Evolutionary conservation across 2,329 filamentous ascomycete genomes (phyloP).

Genomic region (Tolypocladium tundrense): DNA sequence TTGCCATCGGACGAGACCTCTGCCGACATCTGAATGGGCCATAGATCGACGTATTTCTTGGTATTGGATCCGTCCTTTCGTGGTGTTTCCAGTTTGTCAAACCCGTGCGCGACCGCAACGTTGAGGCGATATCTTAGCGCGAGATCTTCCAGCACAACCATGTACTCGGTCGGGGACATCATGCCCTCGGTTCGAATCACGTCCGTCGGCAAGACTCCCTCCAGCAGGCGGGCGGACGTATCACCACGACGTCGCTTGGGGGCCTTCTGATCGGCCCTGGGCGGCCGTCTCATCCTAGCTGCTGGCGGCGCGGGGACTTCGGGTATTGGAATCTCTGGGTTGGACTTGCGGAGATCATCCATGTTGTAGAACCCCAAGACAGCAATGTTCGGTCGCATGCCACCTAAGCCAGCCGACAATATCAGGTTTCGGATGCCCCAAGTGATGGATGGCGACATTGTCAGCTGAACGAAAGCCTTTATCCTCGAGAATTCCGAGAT

Average conservation of each 20-base stretch:
- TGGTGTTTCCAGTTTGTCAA: slow-evolving; percentile 66
- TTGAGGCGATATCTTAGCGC: slow-evolving; percentile 71
- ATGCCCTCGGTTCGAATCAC: slow-evolving; percentile 56
- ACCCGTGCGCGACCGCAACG: slow-evolving; percentile 75
- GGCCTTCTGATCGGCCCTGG: slow-evolving; percentile 20
- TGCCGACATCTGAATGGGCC: slow-evolving; percentile 91
- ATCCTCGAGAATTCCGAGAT: slow-evolving; percentile 74
- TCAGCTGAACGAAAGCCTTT: slow-evolving; percentile 82
- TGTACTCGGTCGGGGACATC: slow-evolving; percentile 62
- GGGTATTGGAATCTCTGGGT: slow-evolving; percentile 46
- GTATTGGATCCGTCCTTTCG: slow-evolving; percentile 42
- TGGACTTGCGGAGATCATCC: slow-evolving; percentile 58
- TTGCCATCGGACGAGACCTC: slow-evolving; percentile 60
- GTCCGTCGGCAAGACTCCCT: slow-evolving; percentile 57
- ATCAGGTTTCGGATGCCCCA: slow-evolving; percentile 82
- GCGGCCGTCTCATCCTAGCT: slow-evolving; percentile 18
- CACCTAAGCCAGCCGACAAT: slow-evolving; percentile 69
- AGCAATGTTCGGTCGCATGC: slow-evolving; percentile 84
- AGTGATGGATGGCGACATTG: slow-evolving; percentile 70
- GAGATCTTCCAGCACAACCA: slow-evolving; percentile 75
- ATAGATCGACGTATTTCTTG: slow-evolving; percentile 78
- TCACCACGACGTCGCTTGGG: slow-evolving; percentile 36
- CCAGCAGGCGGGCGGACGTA: slow-evolving; percentile 44
- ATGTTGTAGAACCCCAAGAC: slow-evolving; percentile 73
- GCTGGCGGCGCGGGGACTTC: slow-evolving; percentile 30